phyloP scores from a whole-genome alignment of 164 flowering plant species.

The Berberis vulgaris region DNA sequence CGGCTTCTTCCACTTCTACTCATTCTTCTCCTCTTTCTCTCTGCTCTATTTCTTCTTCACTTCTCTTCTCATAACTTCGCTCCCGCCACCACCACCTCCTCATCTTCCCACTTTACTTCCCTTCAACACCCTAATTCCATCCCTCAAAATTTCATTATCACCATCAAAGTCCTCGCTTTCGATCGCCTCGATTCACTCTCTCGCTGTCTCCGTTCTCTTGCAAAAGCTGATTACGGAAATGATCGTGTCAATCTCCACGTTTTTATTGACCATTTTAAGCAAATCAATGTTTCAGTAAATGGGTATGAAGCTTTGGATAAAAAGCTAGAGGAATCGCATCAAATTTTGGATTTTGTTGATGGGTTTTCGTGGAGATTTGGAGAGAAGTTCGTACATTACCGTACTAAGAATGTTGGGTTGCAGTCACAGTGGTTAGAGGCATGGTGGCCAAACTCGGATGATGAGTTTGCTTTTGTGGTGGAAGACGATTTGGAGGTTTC shows the following conservation, averaged over 20 bases:
- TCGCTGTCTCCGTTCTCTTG: constrained; percentile 75
- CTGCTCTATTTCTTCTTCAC: constrained; percentile 15
- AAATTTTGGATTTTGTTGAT: constrained; percentile 66
- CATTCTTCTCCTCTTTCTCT: constrained; percentile 26
- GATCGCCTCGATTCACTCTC: constrained; percentile 67
- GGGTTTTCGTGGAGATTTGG: constrained; percentile 68
- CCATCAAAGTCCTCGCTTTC: constrained; percentile 74
- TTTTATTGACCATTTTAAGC: constrained; percentile 66
- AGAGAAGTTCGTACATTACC: constrained; percentile 72
- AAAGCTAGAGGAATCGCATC: constrained; percentile 32
- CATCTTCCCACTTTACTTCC: constrained; percentile 5
- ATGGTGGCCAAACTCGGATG: constrained; percentile 85
- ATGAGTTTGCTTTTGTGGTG: constrained; percentile 88
- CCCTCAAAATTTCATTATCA: constrained; percentile 41
- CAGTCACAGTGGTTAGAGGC: constrained; percentile 99
- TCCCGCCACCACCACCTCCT: constrained; percentile 9
- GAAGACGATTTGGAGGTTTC: constrained; percentile 96
- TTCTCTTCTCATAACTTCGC: constrained; percentile 26
- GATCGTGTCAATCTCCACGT: constrained; percentile 72
- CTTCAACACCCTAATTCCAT: constrained; percentile 9
- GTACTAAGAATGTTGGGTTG: constrained; percentile 77
- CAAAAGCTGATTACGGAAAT: constrained; percentile 52
- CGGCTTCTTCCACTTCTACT: constrained; percentile 31
- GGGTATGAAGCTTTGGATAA: constrained; percentile 19
- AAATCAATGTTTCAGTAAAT: constrained; percentile 3